Conservation (phyloP, 139 green algal species). For the Zygnema cylindricum region DNA sequence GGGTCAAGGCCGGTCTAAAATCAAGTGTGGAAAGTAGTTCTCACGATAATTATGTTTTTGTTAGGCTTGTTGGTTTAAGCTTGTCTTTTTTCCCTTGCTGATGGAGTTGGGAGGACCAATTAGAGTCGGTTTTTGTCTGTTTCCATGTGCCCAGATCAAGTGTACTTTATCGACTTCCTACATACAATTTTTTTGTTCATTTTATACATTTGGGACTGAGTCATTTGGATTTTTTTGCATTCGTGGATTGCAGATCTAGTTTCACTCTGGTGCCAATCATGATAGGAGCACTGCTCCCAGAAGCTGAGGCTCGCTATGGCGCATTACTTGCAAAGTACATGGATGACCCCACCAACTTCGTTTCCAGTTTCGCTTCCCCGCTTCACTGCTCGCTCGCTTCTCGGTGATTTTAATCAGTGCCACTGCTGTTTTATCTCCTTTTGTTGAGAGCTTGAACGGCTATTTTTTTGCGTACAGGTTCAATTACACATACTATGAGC, state of each 20-base stretch:
- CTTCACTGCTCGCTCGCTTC: not conserved
- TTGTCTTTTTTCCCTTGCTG: no score
- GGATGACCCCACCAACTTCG: constrained; percentile 83
- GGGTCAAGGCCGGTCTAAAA: no score
- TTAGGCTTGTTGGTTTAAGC: no score
- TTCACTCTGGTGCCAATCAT: constrained; percentile 94
- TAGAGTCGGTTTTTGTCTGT: no score
- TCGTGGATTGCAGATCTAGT: constrained; percentile 13
- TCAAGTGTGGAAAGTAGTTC: no score
- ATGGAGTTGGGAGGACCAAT: no score
- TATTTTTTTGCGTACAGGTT: no score
- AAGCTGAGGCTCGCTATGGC: constrained; percentile 86
- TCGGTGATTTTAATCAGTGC: not conserved
- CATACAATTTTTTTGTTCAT: not conserved
- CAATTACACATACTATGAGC: constrained; percentile 74
- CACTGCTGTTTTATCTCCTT: no score
- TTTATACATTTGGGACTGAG: not conserved
- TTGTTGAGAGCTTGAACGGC: no score
- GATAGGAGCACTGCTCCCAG: constrained; percentile 80
- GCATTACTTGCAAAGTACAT: constrained; percentile 82
- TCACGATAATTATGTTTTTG: no score
- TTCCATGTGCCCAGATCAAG: no score
- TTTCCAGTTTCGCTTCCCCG: constrained; percentile 77
- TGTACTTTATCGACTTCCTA: no score
- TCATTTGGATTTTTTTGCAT: not conserved